Evolutionary conservation across 2,329 filamentous ascomycete genomes (phyloP), one percentile per base, ranked within the genome.

Genomic region (Penicillium italicum): DNA sequence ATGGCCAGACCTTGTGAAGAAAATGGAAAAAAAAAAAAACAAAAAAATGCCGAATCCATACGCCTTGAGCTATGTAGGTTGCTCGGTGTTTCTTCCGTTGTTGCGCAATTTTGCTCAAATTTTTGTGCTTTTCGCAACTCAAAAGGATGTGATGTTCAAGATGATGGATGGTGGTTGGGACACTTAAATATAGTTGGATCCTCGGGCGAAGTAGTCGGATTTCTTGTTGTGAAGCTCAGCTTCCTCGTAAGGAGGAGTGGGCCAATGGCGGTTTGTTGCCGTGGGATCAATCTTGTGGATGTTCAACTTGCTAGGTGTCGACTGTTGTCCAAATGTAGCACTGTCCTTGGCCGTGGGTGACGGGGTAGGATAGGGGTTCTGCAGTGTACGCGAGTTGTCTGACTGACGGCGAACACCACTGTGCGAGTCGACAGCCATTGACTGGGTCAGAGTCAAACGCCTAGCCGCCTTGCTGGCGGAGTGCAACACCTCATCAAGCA

Each of bases 171-270:
- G 57, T 52, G 58, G 58, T 55, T 28, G 53, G 34, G 43, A 31
- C 24, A 56, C 42, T 66, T 72, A 76, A 55, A 71, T 68, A 61
- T 65, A 74, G 52, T 67, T 71, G 53, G 72, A 65, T 61, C 88
- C 84, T 31, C 86, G 85, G 50, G 88, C 87, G 79, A 89, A 88
- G 63, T 92, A 91, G 74, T 88, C 91, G 6, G 91, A 85, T 30
- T 90, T 89, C 40, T 89, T 87, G 9, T 88, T 85, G 18, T 88
- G 91, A 93, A 92, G 97, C 71, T 96, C 92, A 60, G 87, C 86
- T 66, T 96, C 92, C 68, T 96, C 92, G 65, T 97, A 96, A 4
- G 94, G 93, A 22, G 94, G 94, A 16, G 94, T 97, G 3, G 92
- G 93, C 88, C 92, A 97, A 76, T 96, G 94, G 37, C 85, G 81